Base-by-base conservation (phyloP, 352 stramenopile genomes). In the Phytophthora pini region DNA sequence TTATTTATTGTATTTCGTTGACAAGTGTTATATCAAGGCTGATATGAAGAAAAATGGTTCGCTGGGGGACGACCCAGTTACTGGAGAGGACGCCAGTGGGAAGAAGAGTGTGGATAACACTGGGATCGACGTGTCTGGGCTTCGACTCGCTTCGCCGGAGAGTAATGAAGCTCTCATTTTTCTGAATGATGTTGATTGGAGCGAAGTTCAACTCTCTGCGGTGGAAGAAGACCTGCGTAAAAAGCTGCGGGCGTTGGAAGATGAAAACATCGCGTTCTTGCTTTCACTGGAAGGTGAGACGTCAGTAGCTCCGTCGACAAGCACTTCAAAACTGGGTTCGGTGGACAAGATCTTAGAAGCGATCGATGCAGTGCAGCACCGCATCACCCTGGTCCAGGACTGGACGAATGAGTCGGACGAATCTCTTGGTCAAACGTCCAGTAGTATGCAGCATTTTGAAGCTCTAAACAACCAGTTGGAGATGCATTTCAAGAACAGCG, bases 401-500 rank as follows among this genome's bases (percentile, higher is more conserved):
- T 93, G 84, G 84, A 91, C 81, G 11, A 75, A 83, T 55, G 82
- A 89, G 13, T 85, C 79, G 4, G 70, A 81, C 41, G 77, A 89
- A 29, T 76, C 75, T 15, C 70, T 93, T 2, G 79, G 77, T 1
- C 67, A 86, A 20, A 90, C 80, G 1, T 89, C 85, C 2, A 72
- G 74, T 27, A 88, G 82, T 57, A 91, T 93, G 81, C 55, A 81
- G 27, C 85, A 93, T 53, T 93, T 93, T 27, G 85, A 93, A 56
- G 71, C 82, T 17, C 73, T 89, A 44, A 93, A 93, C 53, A 93
- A 90, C 55, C 81, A 93, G 27, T 65, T 93, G 36, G 85, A 93
- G 55, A 72, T 93, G 50, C 74, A 92, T 51, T 93, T 91, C 65
- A 90, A 90, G 58, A 93, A 93, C 74, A 89, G 70, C 38, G 82